Evolutionary conservation across 148 eudicot genomes (phyloP).

Genomic region (Drosera capensis): DNA sequence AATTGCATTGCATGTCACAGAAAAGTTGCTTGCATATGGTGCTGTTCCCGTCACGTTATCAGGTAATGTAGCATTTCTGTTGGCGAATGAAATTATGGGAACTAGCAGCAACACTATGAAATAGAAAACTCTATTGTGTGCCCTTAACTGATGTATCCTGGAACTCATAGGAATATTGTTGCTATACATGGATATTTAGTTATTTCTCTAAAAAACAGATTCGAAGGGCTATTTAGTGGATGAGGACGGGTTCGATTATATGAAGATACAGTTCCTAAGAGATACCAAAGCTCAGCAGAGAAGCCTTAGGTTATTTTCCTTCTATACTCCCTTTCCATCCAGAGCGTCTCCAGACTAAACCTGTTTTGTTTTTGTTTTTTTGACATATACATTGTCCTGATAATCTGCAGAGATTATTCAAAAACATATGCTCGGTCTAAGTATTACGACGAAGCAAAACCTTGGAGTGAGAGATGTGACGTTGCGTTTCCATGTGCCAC

Average conservation of each 20-base stretch:
- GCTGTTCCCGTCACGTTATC: slow-evolving; percentile 92
- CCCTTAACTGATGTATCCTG: too few species aligned
- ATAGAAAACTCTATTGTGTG: too few species aligned
- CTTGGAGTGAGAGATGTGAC: slow-evolving; percentile 96
- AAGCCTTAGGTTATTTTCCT: slow-evolving; percentile 64
- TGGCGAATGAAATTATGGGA: slow-evolving; percentile 1
- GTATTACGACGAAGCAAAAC: slow-evolving; percentile 90
- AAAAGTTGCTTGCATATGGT: slow-evolving; percentile 85
- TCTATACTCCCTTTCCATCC: background rate
- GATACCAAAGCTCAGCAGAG: slow-evolving; percentile 85
- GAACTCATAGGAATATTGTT: too few species aligned
- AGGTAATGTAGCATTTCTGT: slow-evolving; percentile 26
- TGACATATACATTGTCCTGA: too few species aligned
- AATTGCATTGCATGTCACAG: slow-evolving; percentile 92
- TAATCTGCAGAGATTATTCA: slow-evolving; percentile 81
- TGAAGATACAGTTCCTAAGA: slow-evolving; percentile 65
- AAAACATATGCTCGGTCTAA: slow-evolving; percentile 94
- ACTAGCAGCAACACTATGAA: too few species aligned
- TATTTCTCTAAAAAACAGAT: too few species aligned
- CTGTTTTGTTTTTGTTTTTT: slow-evolving; percentile 5
- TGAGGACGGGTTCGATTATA: slow-evolving; percentile 90
- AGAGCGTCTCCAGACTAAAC: background rate
- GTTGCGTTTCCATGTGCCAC: slow-evolving; percentile 93
- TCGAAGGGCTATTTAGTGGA: slow-evolving; percentile 97
- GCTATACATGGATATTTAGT: too few species aligned